These are phyloP conservation scores for Melaleuca alternifolia DNA, from an alignment of 345 rosid species.

Conservation along the genomic window DNA sequence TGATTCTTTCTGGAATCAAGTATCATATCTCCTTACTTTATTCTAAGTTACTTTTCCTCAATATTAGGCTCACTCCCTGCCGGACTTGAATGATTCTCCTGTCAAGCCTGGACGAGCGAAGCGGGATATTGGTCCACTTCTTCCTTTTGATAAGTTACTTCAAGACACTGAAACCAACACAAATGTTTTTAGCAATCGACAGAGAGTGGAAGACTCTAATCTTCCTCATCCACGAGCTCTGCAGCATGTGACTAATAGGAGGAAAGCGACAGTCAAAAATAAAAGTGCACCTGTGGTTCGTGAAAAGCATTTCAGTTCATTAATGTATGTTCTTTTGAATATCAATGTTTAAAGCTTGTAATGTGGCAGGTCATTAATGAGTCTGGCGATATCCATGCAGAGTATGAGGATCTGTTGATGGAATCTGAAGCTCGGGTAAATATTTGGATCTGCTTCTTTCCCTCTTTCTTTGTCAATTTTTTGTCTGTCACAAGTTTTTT, in stretches of 20 bases:
- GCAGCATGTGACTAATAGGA: conserved; percentile 70
- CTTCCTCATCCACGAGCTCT: conserved; percentile 72
- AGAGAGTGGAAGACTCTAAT: conserved; percentile 32
- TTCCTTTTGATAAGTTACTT: conserved; percentile 63
- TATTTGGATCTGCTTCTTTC: background rate
- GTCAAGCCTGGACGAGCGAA: conserved; percentile 25
- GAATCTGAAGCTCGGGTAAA: conserved; percentile 61
- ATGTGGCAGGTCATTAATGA: conserved; percentile 48
- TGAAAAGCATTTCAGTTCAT: conserved; percentile 12
- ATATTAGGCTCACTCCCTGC: conserved; percentile 28
- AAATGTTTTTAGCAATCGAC: conserved; percentile 10
- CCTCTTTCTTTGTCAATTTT: background rate
- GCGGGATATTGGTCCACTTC: conserved; percentile 48
- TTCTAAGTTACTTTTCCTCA: background rate
- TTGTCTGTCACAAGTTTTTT: background rate
- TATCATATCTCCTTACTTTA: background rate
- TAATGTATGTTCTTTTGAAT: conserved; percentile 3
- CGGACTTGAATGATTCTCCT: conserved; percentile 39
- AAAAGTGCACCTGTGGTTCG: conserved; percentile 52
- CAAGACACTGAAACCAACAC: conserved; percentile 19
- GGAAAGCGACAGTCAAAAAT: conserved; percentile 48
- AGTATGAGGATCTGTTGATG: conserved; percentile 57
- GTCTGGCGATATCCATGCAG: conserved; percentile 32
- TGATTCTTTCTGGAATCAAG: background rate
- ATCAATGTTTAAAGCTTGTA: conserved; percentile 9